Evolutionary conservation across 192 early-diverging fungal species (phyloP).

Genomic region (Backusella psychrophila): DNA sequence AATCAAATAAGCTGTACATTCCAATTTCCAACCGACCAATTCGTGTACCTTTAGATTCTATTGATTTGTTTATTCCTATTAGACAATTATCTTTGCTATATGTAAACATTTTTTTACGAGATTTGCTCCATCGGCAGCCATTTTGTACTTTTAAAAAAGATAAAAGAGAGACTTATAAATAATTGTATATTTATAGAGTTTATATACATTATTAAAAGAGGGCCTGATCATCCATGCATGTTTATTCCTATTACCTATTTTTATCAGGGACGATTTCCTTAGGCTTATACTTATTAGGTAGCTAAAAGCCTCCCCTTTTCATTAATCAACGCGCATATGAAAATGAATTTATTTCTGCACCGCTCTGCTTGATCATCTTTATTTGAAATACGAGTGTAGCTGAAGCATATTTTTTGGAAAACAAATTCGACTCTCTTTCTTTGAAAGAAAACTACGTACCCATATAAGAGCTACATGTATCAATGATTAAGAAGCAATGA

Average conservation of each 20-base stretch:
- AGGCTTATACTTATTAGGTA: background rate
- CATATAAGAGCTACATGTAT: too few species aligned
- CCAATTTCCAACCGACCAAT: background rate
- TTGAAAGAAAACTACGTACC: too few species aligned
- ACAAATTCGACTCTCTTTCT: too few species aligned
- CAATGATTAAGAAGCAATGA: too few species aligned
- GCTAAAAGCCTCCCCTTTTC: background rate
- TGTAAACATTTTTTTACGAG: background rate
- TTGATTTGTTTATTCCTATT: background rate
- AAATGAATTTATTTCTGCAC: too few species aligned
- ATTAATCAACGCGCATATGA: background rate
- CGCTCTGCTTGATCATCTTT: too few species aligned
- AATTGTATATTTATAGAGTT: background rate
- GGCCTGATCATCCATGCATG: background rate
- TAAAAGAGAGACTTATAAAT: too few species aligned
- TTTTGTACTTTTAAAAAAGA: too few species aligned
- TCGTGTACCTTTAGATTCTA: background rate
- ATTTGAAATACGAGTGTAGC: too few species aligned
- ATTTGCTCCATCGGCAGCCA: background rate
- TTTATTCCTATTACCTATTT: background rate
- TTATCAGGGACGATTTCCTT: background rate
- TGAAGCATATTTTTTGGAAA: too few species aligned
- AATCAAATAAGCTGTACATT: background rate
- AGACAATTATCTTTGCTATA: background rate
- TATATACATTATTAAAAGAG: background rate